Base-by-base conservation (phyloP, 352 stramenopile genomes). In the Pythium aristosporum region DNA sequence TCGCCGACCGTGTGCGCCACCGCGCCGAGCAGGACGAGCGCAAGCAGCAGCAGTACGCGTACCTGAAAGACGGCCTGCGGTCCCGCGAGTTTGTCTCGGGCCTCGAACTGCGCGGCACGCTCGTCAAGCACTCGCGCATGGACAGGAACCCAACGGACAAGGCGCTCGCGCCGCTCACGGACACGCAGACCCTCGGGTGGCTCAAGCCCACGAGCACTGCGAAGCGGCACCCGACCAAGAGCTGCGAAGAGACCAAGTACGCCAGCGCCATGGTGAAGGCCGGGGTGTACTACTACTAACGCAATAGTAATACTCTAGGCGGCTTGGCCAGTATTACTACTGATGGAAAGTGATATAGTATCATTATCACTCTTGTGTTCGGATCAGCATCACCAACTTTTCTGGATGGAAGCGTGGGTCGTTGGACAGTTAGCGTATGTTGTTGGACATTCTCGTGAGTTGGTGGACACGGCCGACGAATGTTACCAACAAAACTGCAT, bases 211-310 rank as follows among this genome's bases (percentile, higher is more conserved):
- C 77, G 30, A 82, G 75, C 18, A 44, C 66, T 55, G 75, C 67
- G 18, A 70, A 75, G 67, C 77, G 79, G 20, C 69, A 73, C 25
- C 77, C 79, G 15, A 91, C 58, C 20, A 83, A 83, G 50, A 91
- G 79, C 68, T 91, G 81, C 60, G 81, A 88, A 30, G 81, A 91
- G 55, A 91, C 81, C 9, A 69, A 73, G 25, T 88, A 77, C 65
- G 79, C 81, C 28, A 85, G 77, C 69, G 81, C 79, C 52, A 91
- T 88, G 79, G 75, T 88, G 63, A 91, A 91, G 60, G 81, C 79
- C 2, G 81, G 79, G 39, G 77, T 88, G 43, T 88, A 88, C 25
- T 30, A 30, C 25, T 30, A 30, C 25, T 30, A 30, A 30, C 25
- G 25, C 25, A 30, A 30, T 30, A 30, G 25, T 30, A 30, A 30